A percentile compares a stretch with the other conserved stretches of the same genome.
phyloP scores from a whole-genome alignment of 2,329 filamentous ascomycete genomes.

The Aspergillus luchuensis region DNA sequence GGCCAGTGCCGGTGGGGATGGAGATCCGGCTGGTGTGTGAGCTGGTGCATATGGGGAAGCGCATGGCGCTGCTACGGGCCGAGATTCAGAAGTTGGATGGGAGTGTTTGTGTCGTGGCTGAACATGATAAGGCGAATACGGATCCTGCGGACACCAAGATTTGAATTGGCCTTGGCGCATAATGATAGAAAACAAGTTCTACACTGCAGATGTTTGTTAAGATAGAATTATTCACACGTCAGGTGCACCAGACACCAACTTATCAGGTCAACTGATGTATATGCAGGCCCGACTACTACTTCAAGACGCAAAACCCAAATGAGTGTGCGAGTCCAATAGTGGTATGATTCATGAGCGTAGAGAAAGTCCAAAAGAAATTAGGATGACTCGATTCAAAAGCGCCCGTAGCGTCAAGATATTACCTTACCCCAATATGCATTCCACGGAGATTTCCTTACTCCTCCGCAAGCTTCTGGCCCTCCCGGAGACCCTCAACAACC shows the following conservation, averaged over 20 bases:
- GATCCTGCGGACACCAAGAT: conserved; percentile 44
- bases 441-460: conserved; percentile 32
- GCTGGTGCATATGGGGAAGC: conserved; percentile 59
- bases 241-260: not conserved
- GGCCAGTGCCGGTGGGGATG: conserved; percentile 58
- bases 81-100: conserved; percentile 57
- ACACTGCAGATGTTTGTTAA: not conserved
- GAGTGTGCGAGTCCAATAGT: conserved; percentile 16
- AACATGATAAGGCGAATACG: conserved; percentile 67
- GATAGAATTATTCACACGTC: not conserved
- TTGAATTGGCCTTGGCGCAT: no score
- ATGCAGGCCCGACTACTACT: conserved; percentile 6
- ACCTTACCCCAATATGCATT: conserved; percentile 17
- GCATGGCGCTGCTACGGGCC: conserved; percentile 56
- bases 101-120: conserved; percentile 58
- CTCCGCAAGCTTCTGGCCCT: conserved; percentile 56
- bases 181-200: conserved; percentile 8
- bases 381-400: conserved; percentile 28
- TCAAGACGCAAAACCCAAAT: conserved; percentile 1
- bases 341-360: conserved; percentile 22
- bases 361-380: conserved; percentile 31
- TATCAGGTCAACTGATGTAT: not conserved
- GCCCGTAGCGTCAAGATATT: conserved; percentile 34
- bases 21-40: conserved; percentile 59
- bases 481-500: conserved; percentile 82